A percentile compares a stretch with the other conserved stretches of the same genome.
phyloP scores from a whole-genome alignment of 1,139 yeast genomes.

The Hansenula lynferdii region DNA sequence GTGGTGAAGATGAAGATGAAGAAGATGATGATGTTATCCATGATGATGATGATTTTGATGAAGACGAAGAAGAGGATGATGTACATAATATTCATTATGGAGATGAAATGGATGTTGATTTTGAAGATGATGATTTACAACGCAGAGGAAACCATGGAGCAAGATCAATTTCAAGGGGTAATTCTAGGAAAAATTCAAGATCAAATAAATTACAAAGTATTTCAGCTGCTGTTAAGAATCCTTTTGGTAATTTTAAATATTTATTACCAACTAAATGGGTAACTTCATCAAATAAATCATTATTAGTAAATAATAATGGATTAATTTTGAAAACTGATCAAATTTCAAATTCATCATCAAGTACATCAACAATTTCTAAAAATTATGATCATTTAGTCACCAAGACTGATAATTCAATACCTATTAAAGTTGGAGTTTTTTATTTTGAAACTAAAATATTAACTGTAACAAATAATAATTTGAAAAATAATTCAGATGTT shows the following conservation, averaged over 20 bases:
- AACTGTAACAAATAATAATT: slow-evolving; percentile 29
- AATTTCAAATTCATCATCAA: slow-evolving; percentile 13
- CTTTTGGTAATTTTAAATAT: slow-evolving; percentile 23
- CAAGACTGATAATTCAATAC: slow-evolving; percentile 38
- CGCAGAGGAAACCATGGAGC: background rate
- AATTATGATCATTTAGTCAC: slow-evolving; percentile 32
- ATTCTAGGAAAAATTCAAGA: slow-evolving; percentile 7
- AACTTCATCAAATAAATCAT: slow-evolving; percentile 24
- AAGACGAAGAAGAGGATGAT: background rate
- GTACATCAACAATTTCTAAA: slow-evolving; percentile 16
- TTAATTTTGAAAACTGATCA: slow-evolving; percentile 28
- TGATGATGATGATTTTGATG: slow-evolving; percentile 3
- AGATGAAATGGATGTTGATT: slow-evolving; percentile 5
- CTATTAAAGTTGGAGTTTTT: slow-evolving; percentile 41
- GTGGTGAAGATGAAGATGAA: slow-evolving; percentile 5
- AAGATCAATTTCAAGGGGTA: slow-evolving; percentile 8
- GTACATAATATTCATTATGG: slow-evolving; percentile 3
- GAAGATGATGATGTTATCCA: background rate
- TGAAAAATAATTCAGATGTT: slow-evolving; percentile 34
- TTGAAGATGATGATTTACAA: slow-evolving; percentile 4
- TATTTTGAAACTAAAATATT: slow-evolving; percentile 50
- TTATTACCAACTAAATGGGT: slow-evolving; percentile 34
- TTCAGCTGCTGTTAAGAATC: slow-evolving; percentile 12
- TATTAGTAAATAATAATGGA: slow-evolving; percentile 30
- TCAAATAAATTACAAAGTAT: slow-evolving; percentile 1